Evolutionary conservation across 2,329 filamentous ascomycete genomes (phyloP), one percentile per base, ranked within the genome.

Genomic region (Emergomyces orientalis): DNA sequence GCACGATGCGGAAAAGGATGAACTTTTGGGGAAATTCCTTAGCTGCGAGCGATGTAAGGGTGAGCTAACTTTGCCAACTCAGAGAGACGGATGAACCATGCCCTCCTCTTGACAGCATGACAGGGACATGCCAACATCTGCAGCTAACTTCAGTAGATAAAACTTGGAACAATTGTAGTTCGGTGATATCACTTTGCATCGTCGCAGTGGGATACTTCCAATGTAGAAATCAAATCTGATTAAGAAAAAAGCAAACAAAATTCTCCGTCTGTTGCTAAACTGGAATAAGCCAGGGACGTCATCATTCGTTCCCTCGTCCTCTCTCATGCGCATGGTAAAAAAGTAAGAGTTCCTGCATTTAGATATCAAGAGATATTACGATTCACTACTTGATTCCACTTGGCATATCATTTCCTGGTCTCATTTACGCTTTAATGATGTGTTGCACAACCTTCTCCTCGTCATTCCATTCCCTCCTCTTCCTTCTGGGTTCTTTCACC

Each of bases 81-180:
- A 59, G 56, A 47, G 37, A 14, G 56, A 43, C 22, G 25, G 27
- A 59, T 41, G 56, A 59, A 59, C 56, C 30, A 22, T 45, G 19
- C 45, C 34, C 27, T n/a, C 27, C 32, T 58, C 9, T 27, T 45
- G 19, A 57, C 32, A 17, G n/a, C 37, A 58, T 43, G n/a, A 19
- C 27, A 54, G 51, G 47, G 3, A 54, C 32, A 54, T 34, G 25
- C 27, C 27, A 54, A 27, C 47, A 27, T 51, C 47, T 51, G 22
- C 25, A 51, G 47, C 4, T 51, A 27, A 14, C 47, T 51, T 3
- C 47, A 51, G 47, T 22, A 27, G 47, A 27, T n/a, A 47, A 3
- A 13, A 11, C 47, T 27, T 27, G 22, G 47, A 27, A 51, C 47
- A 3, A 49, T 25, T 49, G 22, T 49, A 49, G 45, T 14, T 49